A percentile compares a stretch with the other conserved stretches of the same genome.
Evolutionary conservation across 2,329 filamentous ascomycete species (phyloP).

Genomic region (Zymoseptoria pseudotritici): DNA sequence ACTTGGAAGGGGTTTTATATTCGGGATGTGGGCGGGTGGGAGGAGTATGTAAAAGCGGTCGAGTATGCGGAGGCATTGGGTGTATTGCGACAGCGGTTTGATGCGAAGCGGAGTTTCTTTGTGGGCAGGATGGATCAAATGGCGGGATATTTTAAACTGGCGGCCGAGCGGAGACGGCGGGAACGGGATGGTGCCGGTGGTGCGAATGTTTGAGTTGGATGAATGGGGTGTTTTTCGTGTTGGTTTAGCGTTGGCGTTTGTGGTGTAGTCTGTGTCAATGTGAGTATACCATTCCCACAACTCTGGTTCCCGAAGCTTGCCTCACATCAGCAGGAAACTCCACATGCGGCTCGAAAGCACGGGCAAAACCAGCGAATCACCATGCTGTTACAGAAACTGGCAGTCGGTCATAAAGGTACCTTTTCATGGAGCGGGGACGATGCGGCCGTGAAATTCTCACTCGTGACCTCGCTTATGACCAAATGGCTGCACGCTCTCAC

Average conservation of each 20-base stretch:
- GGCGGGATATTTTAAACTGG: slow-evolving; percentile 63
- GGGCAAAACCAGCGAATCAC: no score
- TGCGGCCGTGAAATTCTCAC: no score
- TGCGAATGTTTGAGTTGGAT: not conserved
- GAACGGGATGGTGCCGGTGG: slow-evolving; percentile 10
- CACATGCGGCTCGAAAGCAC: no score
- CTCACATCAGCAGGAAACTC: no score
- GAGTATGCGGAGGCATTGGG: slow-evolving; percentile 83
- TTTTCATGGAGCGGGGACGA: no score
- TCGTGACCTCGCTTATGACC: no score
- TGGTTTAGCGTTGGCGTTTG: slow-evolving; percentile 13
- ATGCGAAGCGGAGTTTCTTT: slow-evolving; percentile 77
- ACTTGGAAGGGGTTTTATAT: slow-evolving; percentile 78
- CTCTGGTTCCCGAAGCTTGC: no score
- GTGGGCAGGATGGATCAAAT: slow-evolving; percentile 88
- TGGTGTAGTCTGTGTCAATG: not conserved
- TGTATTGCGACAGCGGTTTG: slow-evolving; percentile 79
- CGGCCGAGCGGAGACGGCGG: slow-evolving; percentile 36
- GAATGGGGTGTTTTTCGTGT: not conserved
- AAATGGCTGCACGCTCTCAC: not conserved
- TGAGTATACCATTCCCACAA: no score
- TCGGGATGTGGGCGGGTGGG: slow-evolving; percentile 62
- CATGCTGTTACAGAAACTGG: no score
- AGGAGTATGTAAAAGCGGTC: slow-evolving; percentile 63
- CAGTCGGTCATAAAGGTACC: no score